phyloP scores from a whole-genome alignment of 768 basidiomycete genomes.

The Russula griseocarnosa region DNA sequence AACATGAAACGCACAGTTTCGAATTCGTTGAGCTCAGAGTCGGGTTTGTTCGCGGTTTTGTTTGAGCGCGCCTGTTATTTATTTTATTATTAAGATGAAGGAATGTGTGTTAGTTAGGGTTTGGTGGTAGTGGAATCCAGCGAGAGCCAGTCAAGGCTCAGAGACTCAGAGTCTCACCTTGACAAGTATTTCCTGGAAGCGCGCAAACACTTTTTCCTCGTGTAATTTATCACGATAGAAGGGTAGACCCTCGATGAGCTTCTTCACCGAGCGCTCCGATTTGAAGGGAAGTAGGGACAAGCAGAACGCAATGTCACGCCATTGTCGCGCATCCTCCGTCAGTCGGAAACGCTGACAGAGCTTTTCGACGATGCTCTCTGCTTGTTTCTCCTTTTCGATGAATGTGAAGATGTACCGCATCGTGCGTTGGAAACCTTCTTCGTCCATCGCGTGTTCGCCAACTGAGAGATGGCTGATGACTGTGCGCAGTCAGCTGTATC shows the following conservation, averaged over 20 bases:
- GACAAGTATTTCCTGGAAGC: slow-evolving; percentile 85
- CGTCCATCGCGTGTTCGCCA: slow-evolving; percentile 88
- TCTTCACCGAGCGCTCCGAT: slow-evolving; percentile 93
- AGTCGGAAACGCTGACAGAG: slow-evolving; percentile 93
- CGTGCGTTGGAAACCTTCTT: slow-evolving; percentile 87
- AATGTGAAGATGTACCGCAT: slow-evolving; percentile 95
- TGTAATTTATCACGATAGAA: slow-evolving; percentile 96
- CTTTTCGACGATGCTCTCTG: slow-evolving; percentile 95
- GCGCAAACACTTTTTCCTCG: slow-evolving; percentile 72
- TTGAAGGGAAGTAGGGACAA: slow-evolving; percentile 94
- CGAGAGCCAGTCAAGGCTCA: no score
- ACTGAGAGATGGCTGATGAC: slow-evolving; percentile 94
- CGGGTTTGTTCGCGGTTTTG: slow-evolving; percentile 89
- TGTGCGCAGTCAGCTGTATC: slow-evolving; percentile 31
- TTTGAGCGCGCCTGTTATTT: slow-evolving; percentile 68
- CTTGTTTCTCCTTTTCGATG: slow-evolving; percentile 99
- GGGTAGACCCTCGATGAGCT: slow-evolving; percentile 86
- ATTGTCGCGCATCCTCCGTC: slow-evolving; percentile 85
- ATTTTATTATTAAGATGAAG: neutral
- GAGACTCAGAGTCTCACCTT: slow-evolving; percentile 49
- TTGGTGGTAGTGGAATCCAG: no score
- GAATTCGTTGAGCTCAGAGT: slow-evolving; percentile 92
- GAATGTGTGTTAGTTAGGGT: no score
- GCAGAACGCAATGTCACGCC: slow-evolving; percentile 97
- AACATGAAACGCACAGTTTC: slow-evolving; percentile 54